phyloP scores from a whole-genome alignment of 805 yeast genomes.

The Kluyveromyces lactis region DNA sequence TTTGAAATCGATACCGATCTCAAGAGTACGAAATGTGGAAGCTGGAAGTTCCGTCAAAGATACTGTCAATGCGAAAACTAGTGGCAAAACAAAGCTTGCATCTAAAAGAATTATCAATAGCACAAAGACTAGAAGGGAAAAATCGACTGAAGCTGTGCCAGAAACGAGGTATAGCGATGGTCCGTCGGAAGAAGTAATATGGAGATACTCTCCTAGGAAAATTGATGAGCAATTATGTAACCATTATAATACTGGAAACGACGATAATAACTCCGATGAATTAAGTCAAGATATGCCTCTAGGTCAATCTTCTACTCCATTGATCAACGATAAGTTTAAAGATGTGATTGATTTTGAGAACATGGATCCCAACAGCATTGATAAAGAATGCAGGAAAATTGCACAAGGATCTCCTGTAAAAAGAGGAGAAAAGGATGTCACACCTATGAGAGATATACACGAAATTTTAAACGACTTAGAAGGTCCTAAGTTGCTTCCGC shows the following conservation, averaged over 20 bases:
- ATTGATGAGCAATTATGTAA: conserved; percentile 5
- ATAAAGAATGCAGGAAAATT: conserved; percentile 6
- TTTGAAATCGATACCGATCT: conserved; percentile 23
- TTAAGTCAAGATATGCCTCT: conserved; percentile 4
- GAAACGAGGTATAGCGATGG: conserved; percentile 6
- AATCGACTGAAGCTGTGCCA: conserved; percentile 2
- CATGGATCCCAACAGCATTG: conserved; percentile 9
- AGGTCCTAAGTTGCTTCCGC: conserved; percentile 3
- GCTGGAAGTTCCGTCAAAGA: not conserved
- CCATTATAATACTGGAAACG: conserved; percentile 9
- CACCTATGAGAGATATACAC: conserved; percentile 21
- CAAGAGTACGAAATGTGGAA: conserved; percentile 22
- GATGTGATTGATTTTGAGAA: conserved; percentile 20
- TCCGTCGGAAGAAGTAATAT: conserved; percentile 25
- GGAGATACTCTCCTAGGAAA: conserved; percentile 24
- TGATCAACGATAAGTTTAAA: conserved; percentile 19
- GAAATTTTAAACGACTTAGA: conserved; percentile 25
- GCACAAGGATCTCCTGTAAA: not conserved
- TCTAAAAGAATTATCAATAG: not conserved
- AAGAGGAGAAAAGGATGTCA: conserved; percentile 1
- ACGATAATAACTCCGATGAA: conserved; percentile 15
- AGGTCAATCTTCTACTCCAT: conserved; percentile 25
- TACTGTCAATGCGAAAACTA: conserved; percentile 1
- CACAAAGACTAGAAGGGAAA: conserved; percentile 3
- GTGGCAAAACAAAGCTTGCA: conserved; percentile 5